Base-by-base conservation (phyloP, 2,329 filamentous ascomycete genomes). In the Calycina marina region DNA sequence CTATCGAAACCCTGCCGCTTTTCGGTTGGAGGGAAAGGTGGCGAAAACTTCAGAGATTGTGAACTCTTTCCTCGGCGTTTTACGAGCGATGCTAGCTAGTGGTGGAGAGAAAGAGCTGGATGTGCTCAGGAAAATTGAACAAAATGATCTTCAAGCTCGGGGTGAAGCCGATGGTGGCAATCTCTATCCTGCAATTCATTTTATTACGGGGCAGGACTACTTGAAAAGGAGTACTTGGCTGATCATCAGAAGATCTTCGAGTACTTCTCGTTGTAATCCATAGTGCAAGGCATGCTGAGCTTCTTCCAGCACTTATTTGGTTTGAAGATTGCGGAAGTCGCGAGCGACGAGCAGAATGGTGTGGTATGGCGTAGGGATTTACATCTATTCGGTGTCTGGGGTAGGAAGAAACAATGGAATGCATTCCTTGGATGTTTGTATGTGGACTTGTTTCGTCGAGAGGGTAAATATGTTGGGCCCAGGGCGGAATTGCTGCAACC, bases 301-400 rank as follows among this genome's bases (percentile, higher is more conserved):
- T 86, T 88, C 47, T 88, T 88, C 43, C 80, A 88, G 56, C 66
- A 82, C 52, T 64, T 90, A 4, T 83, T 92, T 42, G 82, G 82
- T 11, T 62, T 92, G 18, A 69, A 72, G 5, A 88, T 90, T 46
- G 69, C 85, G 9, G 69, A 86, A 57, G 62, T 88, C 18, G 66
- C 65, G 28, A 62, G 67, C 4, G 70, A 76, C 38, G 78, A 82
- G 42, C 66, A 76, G 20, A 64, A 41, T 1, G 45, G 43, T 20
- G 34, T 53, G 27, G 40, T 38, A 30, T 90, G 82, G 82, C 82
- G 90, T 47, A 69, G 78, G 41, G 81, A 88, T 46, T 80, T 86
- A 12, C 72, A 79, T 40, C 55, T 86, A 35, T 88, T 84, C 60
- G 77, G 73, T 31, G 82, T 88, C 5, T 88, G 82, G 78, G 71